Evolutionary conservation across 306 rosid species (phyloP), one percentile per base, ranked within the genome.

Genomic region (Casuarina glauca): DNA sequence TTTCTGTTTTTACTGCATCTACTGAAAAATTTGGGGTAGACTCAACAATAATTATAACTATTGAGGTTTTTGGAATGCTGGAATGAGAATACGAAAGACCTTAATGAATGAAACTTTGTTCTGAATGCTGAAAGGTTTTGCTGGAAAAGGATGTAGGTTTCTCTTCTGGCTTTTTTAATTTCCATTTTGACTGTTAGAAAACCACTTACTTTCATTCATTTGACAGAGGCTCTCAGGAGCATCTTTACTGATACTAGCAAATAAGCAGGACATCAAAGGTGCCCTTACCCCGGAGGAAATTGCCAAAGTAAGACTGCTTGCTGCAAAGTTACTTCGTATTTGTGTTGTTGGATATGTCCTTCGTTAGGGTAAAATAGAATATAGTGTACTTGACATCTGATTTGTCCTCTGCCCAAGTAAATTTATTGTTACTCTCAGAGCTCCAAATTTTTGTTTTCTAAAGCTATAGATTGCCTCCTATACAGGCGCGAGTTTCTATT

Each of bases 221-320:
- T 77, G 46, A 71, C 91, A 91, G 97, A 93, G 98, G 83, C 86
- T 93, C 35, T 91, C 98, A 66, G 97, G 97, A 81, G 74, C 96
- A 46, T 91, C 97, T n/a, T 85, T 94, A 74, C 83, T 94, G 75
- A 89, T 94, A 79, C 89, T 94, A 11, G 97, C 98, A 72, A 94
- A 94, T 82, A 94, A 94, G 88, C 98, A 94, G 77, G 98, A 94
- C 74, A 94, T 91, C 19, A 89, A 90, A 84, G 97, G 98, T 38
- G 90, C 91, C 70, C 91, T 93, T 77, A 52, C 86, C 16, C 98
- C 96, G 0, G 85, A 85, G 48, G 97, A 93, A 73, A 90, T 93
- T 83, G 91, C 94, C 16, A 86, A 87, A 79, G 97, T 90, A 84
- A 81, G 88, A 70, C 69, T 32, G 49, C 78, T 39, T 1, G 6